phyloP scores from a whole-genome alignment of 2,329 filamentous ascomycete species.

The Botryosphaeria agaves region DNA sequence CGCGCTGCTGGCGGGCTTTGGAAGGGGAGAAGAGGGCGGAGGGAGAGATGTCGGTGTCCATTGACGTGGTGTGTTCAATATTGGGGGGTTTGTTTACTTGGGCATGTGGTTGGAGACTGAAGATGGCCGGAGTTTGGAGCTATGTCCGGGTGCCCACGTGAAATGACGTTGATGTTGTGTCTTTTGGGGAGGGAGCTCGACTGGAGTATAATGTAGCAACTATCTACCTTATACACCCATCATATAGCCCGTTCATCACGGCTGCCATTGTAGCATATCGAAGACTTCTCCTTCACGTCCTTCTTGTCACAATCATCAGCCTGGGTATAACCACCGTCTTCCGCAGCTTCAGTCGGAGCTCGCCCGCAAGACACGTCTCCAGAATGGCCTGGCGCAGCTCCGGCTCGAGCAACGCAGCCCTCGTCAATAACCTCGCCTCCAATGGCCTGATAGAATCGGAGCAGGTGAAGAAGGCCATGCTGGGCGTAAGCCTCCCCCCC shows the following conservation, averaged over 20 bases:
- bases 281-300: background rate
- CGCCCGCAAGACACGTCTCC: slow-evolving; percentile 1
- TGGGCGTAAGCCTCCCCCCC: slow-evolving; percentile 33
- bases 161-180: too few species aligned
- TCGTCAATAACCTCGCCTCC: slow-evolving; percentile 61
- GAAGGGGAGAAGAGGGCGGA: slow-evolving; percentile 39
- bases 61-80: too few species aligned
- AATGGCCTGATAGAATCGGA: slow-evolving; percentile 57
- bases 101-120: too few species aligned
- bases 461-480: slow-evolving; percentile 63
- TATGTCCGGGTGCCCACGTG: too few species aligned
- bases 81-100: too few species aligned
- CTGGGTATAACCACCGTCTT: background rate
- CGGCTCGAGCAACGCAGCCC: slow-evolving; percentile 52
- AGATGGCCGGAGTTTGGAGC: too few species aligned
- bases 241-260: too few species aligned
- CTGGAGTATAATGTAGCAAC: too few species aligned
- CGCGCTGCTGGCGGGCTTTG: slow-evolving; percentile 56
- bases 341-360: background rate
- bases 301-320: background rate
- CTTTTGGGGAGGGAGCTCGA: too few species aligned
- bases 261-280: too few species aligned
- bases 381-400: slow-evolving; percentile 85
- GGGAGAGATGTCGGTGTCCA: slow-evolving; percentile 14
- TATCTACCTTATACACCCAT: too few species aligned